A percentile compares a stretch with the other conserved stretches of the same genome.
Conservation (phyloP, 805 yeast species). For the Trichomonascus vanleenenianus region DNA sequence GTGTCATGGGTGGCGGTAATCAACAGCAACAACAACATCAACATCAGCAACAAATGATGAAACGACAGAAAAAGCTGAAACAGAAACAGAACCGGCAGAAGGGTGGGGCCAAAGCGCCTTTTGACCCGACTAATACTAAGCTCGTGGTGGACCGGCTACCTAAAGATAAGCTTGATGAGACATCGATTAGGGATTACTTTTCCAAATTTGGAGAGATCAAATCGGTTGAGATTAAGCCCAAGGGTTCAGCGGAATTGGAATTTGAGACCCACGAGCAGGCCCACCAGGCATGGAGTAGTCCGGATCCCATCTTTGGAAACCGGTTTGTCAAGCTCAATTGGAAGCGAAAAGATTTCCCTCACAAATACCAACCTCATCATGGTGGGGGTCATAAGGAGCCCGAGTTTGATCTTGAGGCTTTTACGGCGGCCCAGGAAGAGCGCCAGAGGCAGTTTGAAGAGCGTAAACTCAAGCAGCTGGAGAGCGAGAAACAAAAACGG, state of each 20-base stretch:
- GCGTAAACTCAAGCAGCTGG: constrained; percentile 30
- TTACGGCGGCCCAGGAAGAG: constrained; percentile 31
- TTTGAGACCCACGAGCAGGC: constrained; percentile 34
- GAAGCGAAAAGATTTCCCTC: constrained; percentile 20
- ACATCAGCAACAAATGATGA: not conserved
- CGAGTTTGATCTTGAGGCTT: constrained; percentile 32
- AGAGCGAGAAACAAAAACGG: constrained; percentile 27
- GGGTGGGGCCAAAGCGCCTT: not conserved
- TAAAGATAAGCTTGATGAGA: constrained; percentile 33
- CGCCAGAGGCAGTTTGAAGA: constrained; percentile 37
- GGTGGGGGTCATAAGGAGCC: too few species aligned
- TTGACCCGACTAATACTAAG: too few species aligned
- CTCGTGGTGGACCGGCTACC: constrained; percentile 40
- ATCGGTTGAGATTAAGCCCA: constrained; percentile 23
- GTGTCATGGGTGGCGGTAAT: not conserved
- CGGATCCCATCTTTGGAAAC: constrained; percentile 40
- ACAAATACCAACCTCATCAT: too few species aligned
- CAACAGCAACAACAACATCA: constrained; percentile 6
- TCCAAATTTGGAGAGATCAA: constrained; percentile 35
- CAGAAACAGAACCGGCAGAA: not conserved
- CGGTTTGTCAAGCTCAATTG: constrained; percentile 43
- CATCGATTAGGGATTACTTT: constrained; percentile 30
- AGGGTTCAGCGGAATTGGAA: constrained; percentile 33
- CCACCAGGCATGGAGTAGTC: constrained; percentile 35
- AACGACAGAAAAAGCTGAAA: not conserved